Evolutionary conservation across 2,329 filamentous ascomycete genomes (phyloP), one percentile per base, ranked within the genome.

Genomic region (Falciphora oryzae): DNA sequence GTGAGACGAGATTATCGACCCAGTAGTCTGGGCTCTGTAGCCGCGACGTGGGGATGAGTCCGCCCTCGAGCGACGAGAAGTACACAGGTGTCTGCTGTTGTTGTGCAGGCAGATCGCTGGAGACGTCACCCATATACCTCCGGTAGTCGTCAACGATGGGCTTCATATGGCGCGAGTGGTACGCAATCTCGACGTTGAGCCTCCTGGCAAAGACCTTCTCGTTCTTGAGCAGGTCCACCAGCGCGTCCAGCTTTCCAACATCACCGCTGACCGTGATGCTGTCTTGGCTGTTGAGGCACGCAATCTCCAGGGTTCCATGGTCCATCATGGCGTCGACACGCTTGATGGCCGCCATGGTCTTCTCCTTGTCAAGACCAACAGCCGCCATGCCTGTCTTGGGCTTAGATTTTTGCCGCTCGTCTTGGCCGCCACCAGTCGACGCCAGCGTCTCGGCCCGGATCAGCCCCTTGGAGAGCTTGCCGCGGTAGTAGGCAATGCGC

Each of bases 401-500:
- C 32, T 32, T 56, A 16, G 66, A 65, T 18, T 53, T 22, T 14
- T 50, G 16, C 38, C n/a, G 44, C 44, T 53, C 44, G 18, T 53
- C 44, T 11, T 10, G 44, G 44, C 44, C 14, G 44, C 44, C 18
- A 7, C 44, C 22, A 8, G 8, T 18, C 16, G 14, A 28, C 35
- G 35, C 7, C 27, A 50, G 14, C 22, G 6, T n/a, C 28, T 67
- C 67, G 11, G 69, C 68, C 18, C 27, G 50, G 25, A 63, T 62
- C 16, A 67, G 44, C 53, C 68, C 63, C 14, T 68, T 68, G 63
- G 72, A 69, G 59, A 74, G 68, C 4, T 75, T 68, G 1, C 79
- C 80, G 13, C 80, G 75, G 59, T 76, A 75, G 65, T 76, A 81
- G 0, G 78, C 77, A 0, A 74, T 68, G 2, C 69, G 70, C 61